Base-by-base conservation (phyloP, 148 eudicot species). In the Fallopia convolvulus region DNA sequence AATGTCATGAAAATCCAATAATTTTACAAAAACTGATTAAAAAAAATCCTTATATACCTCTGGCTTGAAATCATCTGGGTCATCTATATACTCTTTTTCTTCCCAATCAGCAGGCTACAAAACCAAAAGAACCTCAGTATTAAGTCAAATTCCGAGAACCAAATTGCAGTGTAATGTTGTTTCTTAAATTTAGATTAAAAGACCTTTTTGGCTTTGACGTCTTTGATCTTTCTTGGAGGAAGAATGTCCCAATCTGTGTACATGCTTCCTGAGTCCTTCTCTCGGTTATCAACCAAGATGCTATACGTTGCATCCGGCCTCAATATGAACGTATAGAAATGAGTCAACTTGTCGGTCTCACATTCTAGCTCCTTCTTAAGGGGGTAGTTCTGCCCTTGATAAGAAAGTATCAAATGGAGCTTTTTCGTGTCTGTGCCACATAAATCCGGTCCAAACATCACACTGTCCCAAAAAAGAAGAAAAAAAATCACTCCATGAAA, bases 161-260 rank as follows among this genome's bases (percentile, higher is more conserved):
- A 71, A 71, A 71, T 1, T 71, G 74, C 74, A 71, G 14, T 70
- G 20, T 17, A 21, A 6, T 65, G 70, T 3, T 32, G 17, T 40
- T 39, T 63, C 53, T 46, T 6, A 32, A 75, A 14, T 4, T 7
- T 20, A 2, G 21, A 75, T 20, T 10, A 0, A 40, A 40, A 17
- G 40, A 83, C 99, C 99, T 91, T 95, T 87, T 91, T 91, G 26
- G 99, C 99, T 79, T 84, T 80, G 60, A 84, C 83, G 48, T 81
- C 93, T 83, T 88, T 95, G 74, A 95, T 91, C 82, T 89, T 92
- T 20, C 89, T 85, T 9, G 99, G 99, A 80, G 99, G 99, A 75
- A 95, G 94, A 73, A 95, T 92, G 81, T 95, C 99, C 97, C 97
- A 95, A 74, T 95, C 99, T 1, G 89, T 88, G 75, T 95, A 95